Percentiles rank a stretch among this genome's conserved stretches.
Conservation (phyloP, 2,329 filamentous ascomycete genomes). For the Alternaria triticimaculans region DNA sequence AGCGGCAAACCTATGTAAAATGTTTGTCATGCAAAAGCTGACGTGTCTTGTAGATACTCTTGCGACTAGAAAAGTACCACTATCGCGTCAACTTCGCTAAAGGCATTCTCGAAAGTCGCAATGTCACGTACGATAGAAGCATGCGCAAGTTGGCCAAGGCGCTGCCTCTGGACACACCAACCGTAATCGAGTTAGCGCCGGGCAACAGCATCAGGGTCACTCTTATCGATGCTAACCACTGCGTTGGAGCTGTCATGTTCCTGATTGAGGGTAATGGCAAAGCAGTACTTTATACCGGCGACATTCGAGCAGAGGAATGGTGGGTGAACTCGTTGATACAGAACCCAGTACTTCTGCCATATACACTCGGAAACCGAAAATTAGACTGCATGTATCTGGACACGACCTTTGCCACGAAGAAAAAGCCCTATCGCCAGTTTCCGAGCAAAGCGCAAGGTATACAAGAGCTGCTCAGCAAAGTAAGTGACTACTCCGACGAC, state of each 20-base stretch:
- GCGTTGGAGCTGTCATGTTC: slow-evolving; percentile 90
- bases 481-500: slow-evolving; percentile 70
- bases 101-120: slow-evolving; percentile 76
- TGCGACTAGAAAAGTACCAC: slow-evolving; percentile 78
- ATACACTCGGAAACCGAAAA: slow-evolving; percentile 56
- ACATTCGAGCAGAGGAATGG: slow-evolving; percentile 85
- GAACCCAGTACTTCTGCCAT: slow-evolving; percentile 77
- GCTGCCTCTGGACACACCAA: slow-evolving; percentile 82
- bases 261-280: slow-evolving; percentile 76
- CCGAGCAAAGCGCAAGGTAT: slow-evolving; percentile 76
- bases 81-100: slow-evolving; percentile 82
- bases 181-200: slow-evolving; percentile 74
- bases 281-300: slow-evolving; percentile 85
- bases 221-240: slow-evolving; percentile 90
- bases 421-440: slow-evolving; percentile 59
- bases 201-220: slow-evolving; percentile 77
- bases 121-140: slow-evolving; percentile 75
- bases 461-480: slow-evolving; percentile 72
- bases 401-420: slow-evolving; percentile 73
- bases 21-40: neutral
- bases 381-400: slow-evolving; percentile 89
- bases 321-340: slow-evolving; percentile 77
- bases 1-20: slow-evolving; percentile 3
- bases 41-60: slow-evolving; percentile 63
- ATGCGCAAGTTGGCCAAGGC: slow-evolving; percentile 76